Base-by-base conservation (phyloP, 805 yeast genomes). In the Cyberlindnera xishuangbannaensis region DNA sequence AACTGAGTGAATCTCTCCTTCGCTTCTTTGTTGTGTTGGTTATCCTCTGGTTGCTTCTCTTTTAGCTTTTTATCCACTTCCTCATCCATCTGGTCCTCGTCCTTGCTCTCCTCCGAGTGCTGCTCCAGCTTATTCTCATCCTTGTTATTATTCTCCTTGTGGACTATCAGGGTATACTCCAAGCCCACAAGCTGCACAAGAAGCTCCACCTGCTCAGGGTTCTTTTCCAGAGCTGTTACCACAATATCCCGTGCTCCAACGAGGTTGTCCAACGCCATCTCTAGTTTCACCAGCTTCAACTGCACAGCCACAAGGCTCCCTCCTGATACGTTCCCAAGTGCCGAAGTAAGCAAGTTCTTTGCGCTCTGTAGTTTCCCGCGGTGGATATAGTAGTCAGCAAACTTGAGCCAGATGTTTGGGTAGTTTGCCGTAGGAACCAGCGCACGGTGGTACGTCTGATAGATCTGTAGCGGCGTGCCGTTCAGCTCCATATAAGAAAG, bases 371-470 rank as follows among this genome's bases (percentile, higher is more conserved):
- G 28, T 14, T 58, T 41, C 30, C 56, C 43, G 18, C 39, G 18
- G 30, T 43, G 65, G 31, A 66, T 33, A 25, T 54, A 58, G 44
- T 56, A 73, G 44, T 73, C 63, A 1, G 71, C 53, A 43, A 65
- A 72, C 34, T 68, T 68, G 11, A 71, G 43, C 76, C 81, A 76
- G 25, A 75, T 59, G 15, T 47, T 50, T 0, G 67, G 60, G 40
- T 72, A 68, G n/a, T 53, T 47, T 1, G 71, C 66, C 1, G 73
- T 61, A 2, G 66, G 43, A 4, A 70, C 57, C 6, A 75, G 40
- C 25, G 76, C 67, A 38, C 84, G 48, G 33, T 71, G 72, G 40
- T 70, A 77, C 0, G 58, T 44, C 11, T 66, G 61, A 11, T 23
- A 32, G 8, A 43, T 30, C 31, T 48, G 52, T 13, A 15, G 18